Evolutionary conservation across 305 asterid genomes (phyloP), one percentile per base, ranked within the genome.

Genomic region (Fraxinus floribunda): DNA sequence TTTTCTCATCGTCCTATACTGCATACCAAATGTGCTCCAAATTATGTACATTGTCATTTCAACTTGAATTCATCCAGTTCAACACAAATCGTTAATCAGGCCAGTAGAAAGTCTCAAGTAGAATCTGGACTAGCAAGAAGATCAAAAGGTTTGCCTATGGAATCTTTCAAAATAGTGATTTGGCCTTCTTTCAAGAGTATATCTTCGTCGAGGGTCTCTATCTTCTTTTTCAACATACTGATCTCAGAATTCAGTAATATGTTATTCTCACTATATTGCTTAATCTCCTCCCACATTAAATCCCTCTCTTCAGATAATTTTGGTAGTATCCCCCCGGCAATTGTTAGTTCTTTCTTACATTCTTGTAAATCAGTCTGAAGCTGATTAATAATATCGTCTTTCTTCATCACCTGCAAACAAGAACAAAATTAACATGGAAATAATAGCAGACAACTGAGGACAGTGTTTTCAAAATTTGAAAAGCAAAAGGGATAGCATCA

Each of bases 151-250:
- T 91, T 95, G 81, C 89, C 90, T 11, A 95, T 9, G 39, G 93
- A 85, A 81, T 97, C 99, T 88, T 93, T 95, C 85, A 97, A 78
- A 73, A 97, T 95, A 81, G 97, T 78, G 88, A 97, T 97, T 80
- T 97, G 98, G 78, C 99, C 99, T 88, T 97, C 99, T 84, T 97
- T 97, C 75, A 95, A 13, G 8, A 97, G 94, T 85, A 94, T 83
- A 55, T 95, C 99, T 86, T 97, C 99, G 3, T 97, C 97, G 0
- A 97, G 97, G 62, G 86, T 80, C 86, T 95, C 98, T 18, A 94
- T 87, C 88, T 93, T 97, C 92, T 93, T 97, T 78, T 88, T 97
- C 91, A 97, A 78, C 32, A 83, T 72, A 68, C 83, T 90, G 83
- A 89, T 80, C 89, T 97, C 97, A 9, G 92, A 81, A 80, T 84